Base-by-base conservation (phyloP, 345 rosid species). In the Eutrema yunnanense region DNA sequence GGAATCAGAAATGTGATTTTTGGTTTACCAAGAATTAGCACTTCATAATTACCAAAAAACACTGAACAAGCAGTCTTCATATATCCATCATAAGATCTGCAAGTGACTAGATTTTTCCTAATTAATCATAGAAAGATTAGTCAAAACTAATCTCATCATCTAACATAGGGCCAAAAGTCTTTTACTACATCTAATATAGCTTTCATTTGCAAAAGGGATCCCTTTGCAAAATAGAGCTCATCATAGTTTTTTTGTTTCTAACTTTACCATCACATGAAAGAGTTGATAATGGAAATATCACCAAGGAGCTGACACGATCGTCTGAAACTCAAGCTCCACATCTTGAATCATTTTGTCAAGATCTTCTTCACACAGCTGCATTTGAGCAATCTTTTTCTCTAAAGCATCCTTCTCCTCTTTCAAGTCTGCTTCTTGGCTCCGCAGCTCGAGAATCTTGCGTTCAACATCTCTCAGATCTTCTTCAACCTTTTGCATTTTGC, bases 231-330 rank as follows among this genome's bases (percentile, higher is more conserved):
- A 43, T 50, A 53, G 62, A 40, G 46, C 73, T 34, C 46, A 69
- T 69, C n/a, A 46, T 56, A 22, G 55, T 43, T 9, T 43, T 22
- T 41, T 29, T 41, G 40, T 52, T 52, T 52, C 51, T 19, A 32
- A 56, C 26, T 13, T 55, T 10, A 47, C 34, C 56, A 57, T 69
- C 48, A 69, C 73, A 68, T 42, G 14, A 66, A 52, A 30, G 9
- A 63, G 42, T 11, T 40, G 43, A 55, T 49, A 33, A 6, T 71
- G 36, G 27, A 62, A 41, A 22, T 19, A 51, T 50, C 77, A 83
- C 96, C 90, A 90, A 5, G 87, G 76, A 65, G 85, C 78, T 46
- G 73, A 36, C 6, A 80, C 84, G 62, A 65, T 22, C 13, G 61
- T 73, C 50, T 68, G 72, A 56, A 81, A 86, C 49, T 76, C 79